Percentiles rank a stretch among this genome's conserved stretches.
Evolutionary conservation across 2,329 filamentous ascomycete species (phyloP).

Genomic region (Ilyonectria mors-panacis): DNA sequence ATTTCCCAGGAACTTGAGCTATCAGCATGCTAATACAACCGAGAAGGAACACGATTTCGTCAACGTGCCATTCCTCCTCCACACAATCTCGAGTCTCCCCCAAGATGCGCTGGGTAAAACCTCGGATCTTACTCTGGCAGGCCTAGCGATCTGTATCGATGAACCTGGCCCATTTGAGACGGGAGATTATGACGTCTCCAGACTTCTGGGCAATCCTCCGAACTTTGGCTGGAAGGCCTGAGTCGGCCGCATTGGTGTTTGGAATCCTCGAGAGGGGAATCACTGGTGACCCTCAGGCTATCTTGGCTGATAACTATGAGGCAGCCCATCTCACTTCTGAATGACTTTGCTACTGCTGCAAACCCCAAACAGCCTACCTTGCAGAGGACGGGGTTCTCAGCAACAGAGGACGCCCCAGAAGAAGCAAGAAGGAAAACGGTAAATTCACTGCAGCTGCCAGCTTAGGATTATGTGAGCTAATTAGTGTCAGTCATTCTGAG

Average conservation of each 20-base stretch:
- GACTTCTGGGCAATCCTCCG: conserved; percentile 97
- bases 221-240: conserved; percentile 76
- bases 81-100: conserved; percentile 90
- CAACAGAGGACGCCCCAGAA: conserved; percentile 52
- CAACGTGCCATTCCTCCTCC: conserved; percentile 90
- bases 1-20: conserved; percentile 31
- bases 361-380: conserved; percentile 80
- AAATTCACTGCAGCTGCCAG: conserved; percentile 11
- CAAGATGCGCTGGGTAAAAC: conserved; percentile 83
- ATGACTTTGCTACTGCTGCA: conserved; percentile 89
- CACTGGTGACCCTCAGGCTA: conserved; percentile 80
- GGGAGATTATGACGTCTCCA: conserved; percentile 94
- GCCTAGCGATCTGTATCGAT: conserved; percentile 84
- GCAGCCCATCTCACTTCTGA: conserved; percentile 86
- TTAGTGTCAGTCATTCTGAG: conserved; percentile 54
- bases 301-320: conserved; percentile 97
- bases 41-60: conserved; percentile 88
- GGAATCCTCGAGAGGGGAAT: conserved; percentile 87
- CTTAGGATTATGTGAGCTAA: background rate
- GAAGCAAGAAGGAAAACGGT: conserved; percentile 48
- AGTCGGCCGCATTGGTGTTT: conserved; percentile 85
- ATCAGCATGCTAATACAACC: conserved; percentile 38
- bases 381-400: conserved; percentile 72
- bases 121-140: conserved; percentile 82
- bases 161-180: conserved; percentile 83